phyloP scores from a whole-genome alignment of 441 rosid species.

The Pelargonium cotyledonis region DNA sequence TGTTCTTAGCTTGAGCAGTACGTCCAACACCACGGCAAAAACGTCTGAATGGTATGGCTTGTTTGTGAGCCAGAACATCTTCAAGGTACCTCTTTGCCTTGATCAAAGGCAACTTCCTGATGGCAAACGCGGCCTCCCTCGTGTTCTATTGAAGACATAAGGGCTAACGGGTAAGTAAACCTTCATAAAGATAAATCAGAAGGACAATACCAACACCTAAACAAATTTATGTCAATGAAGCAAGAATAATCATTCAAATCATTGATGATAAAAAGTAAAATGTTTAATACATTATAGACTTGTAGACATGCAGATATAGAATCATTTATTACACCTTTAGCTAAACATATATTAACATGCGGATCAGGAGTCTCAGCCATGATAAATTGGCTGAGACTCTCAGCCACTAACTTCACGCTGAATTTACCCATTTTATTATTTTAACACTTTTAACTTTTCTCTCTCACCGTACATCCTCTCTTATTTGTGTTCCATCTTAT shows the following conservation, averaged over 20 bases:
- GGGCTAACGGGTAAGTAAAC: background rate
- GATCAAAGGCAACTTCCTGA: constrained; percentile 62
- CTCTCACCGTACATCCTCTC: too few species aligned
- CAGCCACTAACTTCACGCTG: too few species aligned
- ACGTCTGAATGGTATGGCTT: constrained; percentile 91
- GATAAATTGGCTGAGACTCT: too few species aligned
- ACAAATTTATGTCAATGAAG: too few species aligned
- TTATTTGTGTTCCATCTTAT: too few species aligned
- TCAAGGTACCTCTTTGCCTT: constrained; percentile 95
- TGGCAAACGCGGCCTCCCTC: constrained; percentile 79
- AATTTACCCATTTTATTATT: too few species aligned
- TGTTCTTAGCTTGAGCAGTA: constrained; percentile 93
- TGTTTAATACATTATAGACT: background rate
- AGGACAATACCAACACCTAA: too few species aligned
- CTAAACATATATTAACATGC: too few species aligned
- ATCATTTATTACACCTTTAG: background rate
- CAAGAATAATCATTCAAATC: background rate
- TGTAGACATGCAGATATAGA: background rate
- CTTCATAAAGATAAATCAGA: too few species aligned
- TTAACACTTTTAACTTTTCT: too few species aligned
- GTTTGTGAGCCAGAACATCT: constrained; percentile 93
- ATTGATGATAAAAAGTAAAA: background rate
- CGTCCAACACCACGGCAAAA: constrained; percentile 93
- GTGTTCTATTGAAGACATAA: constrained; percentile 48
- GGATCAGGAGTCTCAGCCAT: too few species aligned